These are phyloP conservation scores for Candida lessepsii DNA, from an alignment of 805 yeast genomes.

Conservation along the genomic window DNA sequence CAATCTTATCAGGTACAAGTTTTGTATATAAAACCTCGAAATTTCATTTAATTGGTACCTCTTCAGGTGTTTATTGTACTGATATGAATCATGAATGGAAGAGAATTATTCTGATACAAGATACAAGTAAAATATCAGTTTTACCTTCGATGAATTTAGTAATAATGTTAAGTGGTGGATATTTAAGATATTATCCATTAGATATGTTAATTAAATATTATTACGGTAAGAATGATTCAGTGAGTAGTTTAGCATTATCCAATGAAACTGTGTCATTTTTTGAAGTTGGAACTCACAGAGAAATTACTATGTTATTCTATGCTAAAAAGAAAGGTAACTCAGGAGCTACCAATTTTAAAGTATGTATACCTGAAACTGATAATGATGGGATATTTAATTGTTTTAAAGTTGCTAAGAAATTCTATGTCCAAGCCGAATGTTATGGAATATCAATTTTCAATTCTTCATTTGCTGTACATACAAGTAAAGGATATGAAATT, in stretches of 20 bases:
- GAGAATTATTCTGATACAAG: constrained; percentile 49
- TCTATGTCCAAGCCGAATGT: constrained; percentile 56
- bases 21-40: constrained; percentile 46
- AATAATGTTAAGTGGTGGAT: constrained; percentile 56
- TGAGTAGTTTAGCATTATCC: constrained; percentile 50
- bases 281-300: constrained; percentile 66
- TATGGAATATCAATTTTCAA: constrained; percentile 61
- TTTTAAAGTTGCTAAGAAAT: constrained; percentile 40
- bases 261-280: constrained; percentile 56
- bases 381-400: constrained; percentile 46
- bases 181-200: constrained; percentile 60
- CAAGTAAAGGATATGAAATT: constrained; percentile 65
- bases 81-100: constrained; percentile 53
- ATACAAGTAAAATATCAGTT: constrained; percentile 61
- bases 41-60: constrained; percentile 58
- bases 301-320: constrained; percentile 54
- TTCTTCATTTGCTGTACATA: constrained; percentile 64
- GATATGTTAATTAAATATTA: constrained; percentile 62
- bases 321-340: constrained; percentile 50
- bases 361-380: constrained; percentile 55
- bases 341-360: constrained; percentile 51
- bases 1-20: constrained; percentile 42
- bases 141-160: constrained; percentile 55
- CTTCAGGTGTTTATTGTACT: constrained; percentile 61
- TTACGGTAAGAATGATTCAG: constrained; percentile 36